Conservation (phyloP, 2,329 filamentous ascomycete species). For the Coleophoma cylindrospora region DNA sequence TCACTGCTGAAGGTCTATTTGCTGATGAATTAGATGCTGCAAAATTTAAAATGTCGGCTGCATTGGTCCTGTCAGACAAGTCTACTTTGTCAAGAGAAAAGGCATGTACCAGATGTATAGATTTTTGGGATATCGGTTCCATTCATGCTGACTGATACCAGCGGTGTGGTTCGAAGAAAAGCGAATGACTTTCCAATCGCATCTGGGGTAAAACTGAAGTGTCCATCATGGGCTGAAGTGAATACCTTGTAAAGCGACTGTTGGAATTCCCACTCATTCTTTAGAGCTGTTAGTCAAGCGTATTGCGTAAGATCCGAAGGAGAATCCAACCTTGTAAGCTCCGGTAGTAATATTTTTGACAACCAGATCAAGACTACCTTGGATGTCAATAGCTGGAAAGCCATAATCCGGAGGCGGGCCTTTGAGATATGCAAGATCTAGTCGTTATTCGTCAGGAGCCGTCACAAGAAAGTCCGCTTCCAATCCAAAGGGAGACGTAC, state of each 20-base stretch:
- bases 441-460: not conserved
- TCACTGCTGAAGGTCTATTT: constrained; percentile 35
- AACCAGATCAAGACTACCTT: constrained; percentile 6
- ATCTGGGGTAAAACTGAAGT: constrained; percentile 38
- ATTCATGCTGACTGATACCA: constrained; percentile 55
- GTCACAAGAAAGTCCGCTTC: not conserved
- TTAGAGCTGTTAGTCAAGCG: too few species aligned
- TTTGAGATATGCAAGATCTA: constrained; percentile 4
- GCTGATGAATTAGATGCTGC: constrained; percentile 32
- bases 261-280: constrained; percentile 10
- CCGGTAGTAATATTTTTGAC: not conserved
- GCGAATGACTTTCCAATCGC: constrained; percentile 42
- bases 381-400: constrained; percentile 4
- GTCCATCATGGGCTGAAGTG: constrained; percentile 7
- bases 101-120: constrained; percentile 39
- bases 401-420: constrained; percentile 6
- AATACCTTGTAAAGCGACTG: constrained; percentile 2
- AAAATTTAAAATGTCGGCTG: constrained; percentile 28
- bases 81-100: too few species aligned
- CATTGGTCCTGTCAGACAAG: not conserved
- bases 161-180: constrained; percentile 37
- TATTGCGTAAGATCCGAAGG: too few species aligned
- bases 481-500: not conserved
- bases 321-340: not conserved
- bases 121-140: constrained; percentile 50